Percentiles rank a stretch among this genome's conserved stretches.
These are phyloP conservation scores for Calocybe cyanea DNA, from an alignment of 768 basidiomycete genomes.

Conservation along the genomic window DNA sequence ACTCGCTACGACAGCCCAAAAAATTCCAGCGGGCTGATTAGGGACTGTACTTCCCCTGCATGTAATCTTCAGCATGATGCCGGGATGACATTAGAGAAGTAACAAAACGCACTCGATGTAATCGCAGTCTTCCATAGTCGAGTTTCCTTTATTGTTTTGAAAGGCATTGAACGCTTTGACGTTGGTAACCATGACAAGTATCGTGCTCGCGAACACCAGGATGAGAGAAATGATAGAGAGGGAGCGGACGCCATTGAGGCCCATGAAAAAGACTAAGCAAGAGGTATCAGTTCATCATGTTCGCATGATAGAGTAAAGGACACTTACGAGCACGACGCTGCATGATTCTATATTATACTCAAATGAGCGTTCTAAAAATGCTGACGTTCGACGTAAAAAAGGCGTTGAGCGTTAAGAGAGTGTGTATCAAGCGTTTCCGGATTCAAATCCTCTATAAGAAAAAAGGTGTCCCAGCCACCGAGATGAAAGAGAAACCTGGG, in stretches of 20 bases:
- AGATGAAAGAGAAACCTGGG: slow-evolving; percentile 14
- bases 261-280: slow-evolving; percentile 51
- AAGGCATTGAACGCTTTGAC: slow-evolving; percentile 73
- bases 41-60: slow-evolving; percentile 81
- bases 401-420: slow-evolving; percentile 12
- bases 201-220: slow-evolving; percentile 76
- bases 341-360: slow-evolving; percentile 20
- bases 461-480: slow-evolving; percentile 31
- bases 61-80: neutral
- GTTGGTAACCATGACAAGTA: slow-evolving; percentile 71
- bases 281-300: neutral
- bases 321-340: slow-evolving; percentile 31
- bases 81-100: neutral
- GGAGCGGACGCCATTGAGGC: slow-evolving; percentile 71
- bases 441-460: slow-evolving; percentile 5
- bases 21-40: slow-evolving; percentile 86
- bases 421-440: slow-evolving; percentile 3
- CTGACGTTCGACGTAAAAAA: slow-evolving; percentile 4
- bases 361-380: neutral
- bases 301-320: neutral
- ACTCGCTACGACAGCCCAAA: slow-evolving; percentile 86
- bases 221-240: slow-evolving; percentile 77
- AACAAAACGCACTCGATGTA: slow-evolving; percentile 67
- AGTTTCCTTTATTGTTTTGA: slow-evolving; percentile 33
- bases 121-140: slow-evolving; percentile 56